These are phyloP conservation scores for Basipetospora chlamydospora DNA, from an alignment of 2,329 filamentous ascomycete genomes.

Conservation along the genomic window DNA sequence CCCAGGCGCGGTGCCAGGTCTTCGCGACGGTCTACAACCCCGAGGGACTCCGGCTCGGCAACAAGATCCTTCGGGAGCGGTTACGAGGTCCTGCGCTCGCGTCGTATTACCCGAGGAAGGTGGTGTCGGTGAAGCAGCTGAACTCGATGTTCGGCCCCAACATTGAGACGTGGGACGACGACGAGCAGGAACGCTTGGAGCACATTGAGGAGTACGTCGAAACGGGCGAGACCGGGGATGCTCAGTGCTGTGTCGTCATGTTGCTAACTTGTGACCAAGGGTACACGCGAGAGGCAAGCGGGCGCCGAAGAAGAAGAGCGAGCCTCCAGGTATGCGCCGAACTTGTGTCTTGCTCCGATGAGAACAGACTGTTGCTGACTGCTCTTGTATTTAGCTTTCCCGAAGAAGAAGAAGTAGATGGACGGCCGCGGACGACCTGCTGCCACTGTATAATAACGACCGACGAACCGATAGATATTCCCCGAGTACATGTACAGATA, in stretches of 20 bases:
- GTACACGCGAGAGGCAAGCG: constrained; percentile 72
- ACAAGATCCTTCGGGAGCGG: constrained; percentile 81
- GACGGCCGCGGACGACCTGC: not conserved
- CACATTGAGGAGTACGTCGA: constrained; percentile 48
- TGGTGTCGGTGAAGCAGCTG: constrained; percentile 59
- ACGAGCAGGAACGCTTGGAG: constrained; percentile 67
- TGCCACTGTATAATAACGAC: constrained; percentile 5
- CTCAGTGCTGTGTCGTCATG: constrained; percentile 7
- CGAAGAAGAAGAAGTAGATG: constrained; percentile 12
- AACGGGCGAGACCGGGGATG: not conserved
- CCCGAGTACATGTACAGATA: not conserved
- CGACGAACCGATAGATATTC: not conserved
- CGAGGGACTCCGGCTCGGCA: constrained; percentile 64
- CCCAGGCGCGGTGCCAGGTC: constrained; percentile 73
- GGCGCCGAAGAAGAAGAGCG: constrained; percentile 76
- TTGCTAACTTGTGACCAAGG: constrained; percentile 5
- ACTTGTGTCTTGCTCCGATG: too few relatives aligned
- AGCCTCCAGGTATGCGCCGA: constrained; percentile 23
- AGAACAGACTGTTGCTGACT: too few relatives aligned
- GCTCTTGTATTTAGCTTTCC: constrained; percentile 1
- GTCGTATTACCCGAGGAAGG: constrained; percentile 73
- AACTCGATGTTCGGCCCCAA: constrained; percentile 53
- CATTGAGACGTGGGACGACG: constrained; percentile 56
- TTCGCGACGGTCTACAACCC: constrained; percentile 91
- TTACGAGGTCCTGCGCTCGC: constrained; percentile 70